Evolutionary conservation across 495 filamentous ascomycete species (phyloP), one percentile per base, ranked within the genome.

Genomic region (Cercophora samala): DNA sequence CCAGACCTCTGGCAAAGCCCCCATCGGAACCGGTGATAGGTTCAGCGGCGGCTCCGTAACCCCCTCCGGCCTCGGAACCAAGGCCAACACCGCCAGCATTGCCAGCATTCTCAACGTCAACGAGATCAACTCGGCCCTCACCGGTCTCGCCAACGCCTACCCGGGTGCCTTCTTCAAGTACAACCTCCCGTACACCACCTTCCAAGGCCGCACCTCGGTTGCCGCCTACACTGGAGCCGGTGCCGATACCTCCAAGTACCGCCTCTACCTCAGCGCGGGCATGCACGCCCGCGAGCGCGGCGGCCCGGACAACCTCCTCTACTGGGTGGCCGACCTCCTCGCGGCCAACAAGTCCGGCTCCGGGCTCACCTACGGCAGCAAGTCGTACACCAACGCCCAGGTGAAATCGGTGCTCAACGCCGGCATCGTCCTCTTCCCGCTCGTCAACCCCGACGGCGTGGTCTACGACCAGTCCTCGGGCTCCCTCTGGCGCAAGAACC

Each of bases 401-500:
- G 79, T 81, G 60, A 72, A 73, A 65, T 72, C 61, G 9, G 77
- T 74, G 3, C 72, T 80, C 26, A 65, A 67, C 18, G 66, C 74
- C 6, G 79, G 79, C 62, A 71, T 83, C 60, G 79, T 83, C 58
- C 73, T 77, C 63, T 65, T 77, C 29, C 78, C 78, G 1, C 58
- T 78, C 46, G 72, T 70, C 64, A 80, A 80, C 67, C 78, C 78
- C n/a, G 78, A 80, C 65, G 78, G 78, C 56, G 70, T 80, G 24
- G 72, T 72, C 11, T 75, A 74, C 64, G 78, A 80, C 68, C 76
- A 78, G 60, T 58, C 67, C 22, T 71, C 69, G 52, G 69, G 73
- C 65, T 68, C 59, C 24, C 77, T 74, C 70, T 80, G 78, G 78
- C 73, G 78, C 58, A 80, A 80, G 75, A 80, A 80, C 68, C 76